Evolutionary conservation across 1,139 yeast species (phyloP).

Genomic region (Yamadazyma triangularis): DNA sequence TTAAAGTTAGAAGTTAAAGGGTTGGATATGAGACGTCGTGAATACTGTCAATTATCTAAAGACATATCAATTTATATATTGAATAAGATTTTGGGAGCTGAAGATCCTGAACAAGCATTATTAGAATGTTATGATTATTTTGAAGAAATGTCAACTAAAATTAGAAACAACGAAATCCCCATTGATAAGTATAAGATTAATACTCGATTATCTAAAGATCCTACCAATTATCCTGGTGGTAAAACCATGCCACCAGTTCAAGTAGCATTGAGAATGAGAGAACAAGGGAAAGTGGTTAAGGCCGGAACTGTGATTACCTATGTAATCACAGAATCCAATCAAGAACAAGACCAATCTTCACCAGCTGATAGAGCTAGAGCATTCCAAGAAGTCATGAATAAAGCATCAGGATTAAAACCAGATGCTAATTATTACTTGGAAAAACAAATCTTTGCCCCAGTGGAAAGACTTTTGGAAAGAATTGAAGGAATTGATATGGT

Average conservation of each 20-base stretch:
- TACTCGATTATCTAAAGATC: constrained; percentile 74
- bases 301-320: constrained; percentile 90
- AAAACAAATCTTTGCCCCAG: constrained; percentile 87
- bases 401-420: constrained; percentile 50
- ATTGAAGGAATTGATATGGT: constrained; percentile 85
- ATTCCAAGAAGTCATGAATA: constrained; percentile 61
- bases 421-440: constrained; percentile 80
- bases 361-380: constrained; percentile 80
- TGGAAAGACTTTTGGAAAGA: constrained; percentile 79
- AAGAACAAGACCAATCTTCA: constrained; percentile 30
- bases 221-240: constrained; percentile 68
- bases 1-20: constrained; percentile 85
- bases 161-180: constrained; percentile 58
- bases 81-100: constrained; percentile 64
- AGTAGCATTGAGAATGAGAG: constrained; percentile 78
- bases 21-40: constrained; percentile 95
- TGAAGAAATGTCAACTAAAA: constrained; percentile 53
- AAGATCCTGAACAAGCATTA: constrained; percentile 75
- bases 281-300: constrained; percentile 76
- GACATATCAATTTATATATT: constrained; percentile 78
- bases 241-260: constrained; percentile 92
- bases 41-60: constrained; percentile 87
- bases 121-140: constrained; percentile 69
- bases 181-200: constrained; percentile 67
- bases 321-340: constrained; percentile 54